Evolutionary conservation across 305 asterid genomes (phyloP).

Genomic region (Withania somnifera): DNA sequence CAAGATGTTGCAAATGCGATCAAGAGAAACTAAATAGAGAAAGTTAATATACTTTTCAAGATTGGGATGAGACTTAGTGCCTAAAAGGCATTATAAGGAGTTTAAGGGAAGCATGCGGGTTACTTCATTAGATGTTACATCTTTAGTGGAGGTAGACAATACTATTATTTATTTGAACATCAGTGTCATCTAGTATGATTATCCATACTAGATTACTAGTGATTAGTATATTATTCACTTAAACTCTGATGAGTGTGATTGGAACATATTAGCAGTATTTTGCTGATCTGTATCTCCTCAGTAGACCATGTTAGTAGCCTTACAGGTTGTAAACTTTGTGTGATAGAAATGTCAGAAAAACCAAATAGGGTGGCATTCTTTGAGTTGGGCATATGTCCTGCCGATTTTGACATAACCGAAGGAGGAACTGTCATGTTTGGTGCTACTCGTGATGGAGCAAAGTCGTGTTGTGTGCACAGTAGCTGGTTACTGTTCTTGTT

Average conservation of each 20-base stretch:
- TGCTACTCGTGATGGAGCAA: neutral
- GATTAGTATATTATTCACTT: neutral
- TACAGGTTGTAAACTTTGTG: neutral
- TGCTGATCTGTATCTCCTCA: neutral
- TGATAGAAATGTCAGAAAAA: neutral
- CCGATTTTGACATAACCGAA: neutral
- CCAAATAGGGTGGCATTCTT: neutral
- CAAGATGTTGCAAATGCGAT: neutral
- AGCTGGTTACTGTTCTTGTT: neutral
- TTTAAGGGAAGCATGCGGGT: neutral
- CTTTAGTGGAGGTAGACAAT: neutral
- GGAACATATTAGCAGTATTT: neutral
- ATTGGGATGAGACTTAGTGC: neutral
- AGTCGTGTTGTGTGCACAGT: neutral
- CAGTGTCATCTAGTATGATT: neutral
- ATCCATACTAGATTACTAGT: neutral
- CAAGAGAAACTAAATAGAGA: neutral
- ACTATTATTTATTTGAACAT: neutral
- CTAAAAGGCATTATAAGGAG: neutral
- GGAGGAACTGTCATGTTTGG: neutral
- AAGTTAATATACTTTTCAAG: neutral
- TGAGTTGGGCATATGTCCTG: neutral
- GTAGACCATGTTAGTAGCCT: neutral
- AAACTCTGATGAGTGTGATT: neutral
- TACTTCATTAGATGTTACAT: neutral